phyloP scores from a whole-genome alignment of 495 filamentous ascomycete genomes.

The Emericellopsis terricola region DNA sequence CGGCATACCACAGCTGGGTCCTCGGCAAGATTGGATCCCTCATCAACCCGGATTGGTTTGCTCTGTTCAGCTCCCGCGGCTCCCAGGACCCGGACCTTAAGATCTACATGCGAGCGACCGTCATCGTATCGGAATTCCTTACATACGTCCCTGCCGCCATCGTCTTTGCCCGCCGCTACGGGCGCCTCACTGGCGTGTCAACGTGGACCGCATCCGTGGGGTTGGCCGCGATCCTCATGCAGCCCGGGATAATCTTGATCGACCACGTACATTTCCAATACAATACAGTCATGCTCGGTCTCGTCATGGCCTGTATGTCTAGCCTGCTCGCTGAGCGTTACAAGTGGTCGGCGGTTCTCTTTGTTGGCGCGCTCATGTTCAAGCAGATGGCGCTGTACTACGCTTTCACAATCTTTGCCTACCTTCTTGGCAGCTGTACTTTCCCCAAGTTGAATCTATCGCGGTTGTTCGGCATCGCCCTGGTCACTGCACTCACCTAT shows the following conservation, averaged over 20 bases:
- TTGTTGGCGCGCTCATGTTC: conserved; percentile 82
- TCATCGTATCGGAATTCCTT: conserved; percentile 75
- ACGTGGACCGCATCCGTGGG: conserved; percentile 70
- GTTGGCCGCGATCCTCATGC: conserved; percentile 76
- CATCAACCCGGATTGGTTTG: conserved; percentile 76
- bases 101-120: conserved; percentile 87
- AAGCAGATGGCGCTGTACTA: conserved; percentile 99
- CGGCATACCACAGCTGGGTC: conserved; percentile 93
- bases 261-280: conserved; percentile 99
- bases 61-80: conserved; percentile 67
- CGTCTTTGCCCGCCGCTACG: conserved; percentile 63
- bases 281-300: conserved; percentile 93
- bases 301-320: conserved; percentile 69
- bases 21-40: conserved; percentile 67
- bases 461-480: conserved; percentile 55
- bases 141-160: conserved; percentile 74
- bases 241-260: conserved; percentile 79
- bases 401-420: conserved; percentile 80
- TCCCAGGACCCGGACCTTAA: conserved; percentile 64
- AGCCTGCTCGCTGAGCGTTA: conserved; percentile 70
- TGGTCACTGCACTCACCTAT: conserved; percentile 56
- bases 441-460: conserved; percentile 51
- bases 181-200: conserved; percentile 46
- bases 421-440: conserved; percentile 70
- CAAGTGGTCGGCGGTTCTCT: conserved; percentile 82